Evolutionary conservation across 352 stramenopile species (phyloP), one percentile per base, ranked within the genome.

Genomic region (Thalassiosira mediterranea): DNA sequence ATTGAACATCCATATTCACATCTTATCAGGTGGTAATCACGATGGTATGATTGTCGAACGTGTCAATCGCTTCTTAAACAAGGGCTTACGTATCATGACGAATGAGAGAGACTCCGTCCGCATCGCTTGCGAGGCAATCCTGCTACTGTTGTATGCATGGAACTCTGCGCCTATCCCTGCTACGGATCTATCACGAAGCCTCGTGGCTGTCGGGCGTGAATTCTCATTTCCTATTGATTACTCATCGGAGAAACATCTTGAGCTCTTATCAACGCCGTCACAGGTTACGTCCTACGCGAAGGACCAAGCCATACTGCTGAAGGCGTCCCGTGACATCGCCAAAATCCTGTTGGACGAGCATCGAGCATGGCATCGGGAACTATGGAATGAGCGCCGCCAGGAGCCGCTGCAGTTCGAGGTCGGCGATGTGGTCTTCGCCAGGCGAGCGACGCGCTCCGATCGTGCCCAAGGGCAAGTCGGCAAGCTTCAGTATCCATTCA

Each of bases 41-140:
- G 46, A 80, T 29, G 19, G 48, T 15, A 76, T 80, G 54, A 17
- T 76, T 0, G 57, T 76, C 2, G 63, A 80, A 40, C 49, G 58
- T 8, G 0, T 66, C 21, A 66, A 61, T 17, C 42, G 40, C 10
- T 77, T 46, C 37, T 23, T 72, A 0, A 71, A 77, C 32, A 63
- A 71, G 10, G 15, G 26, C 8, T 29, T 74, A 19, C 34, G 29
- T 10, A 66, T 76, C 4, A 42, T 76, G 2, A 57, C 17, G 4
- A 75, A 70, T 32, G 72, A 72, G 15, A 13, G 57, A 19, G 34
- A 59, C 2, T 63, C 60, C 3, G 25, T 52, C 11, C 49, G 49
- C 1, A 21, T 67, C 4, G 40, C 59, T 2, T 0, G 8, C 3
- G 54, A 72, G 47, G 28, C 5, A 0, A 60, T 72, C 48, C 21